Percentiles rank a stretch among this genome's conserved stretches.
phyloP scores from a whole-genome alignment of 2,329 filamentous ascomycete species.

The Dothideomycetes sp. region DNA sequence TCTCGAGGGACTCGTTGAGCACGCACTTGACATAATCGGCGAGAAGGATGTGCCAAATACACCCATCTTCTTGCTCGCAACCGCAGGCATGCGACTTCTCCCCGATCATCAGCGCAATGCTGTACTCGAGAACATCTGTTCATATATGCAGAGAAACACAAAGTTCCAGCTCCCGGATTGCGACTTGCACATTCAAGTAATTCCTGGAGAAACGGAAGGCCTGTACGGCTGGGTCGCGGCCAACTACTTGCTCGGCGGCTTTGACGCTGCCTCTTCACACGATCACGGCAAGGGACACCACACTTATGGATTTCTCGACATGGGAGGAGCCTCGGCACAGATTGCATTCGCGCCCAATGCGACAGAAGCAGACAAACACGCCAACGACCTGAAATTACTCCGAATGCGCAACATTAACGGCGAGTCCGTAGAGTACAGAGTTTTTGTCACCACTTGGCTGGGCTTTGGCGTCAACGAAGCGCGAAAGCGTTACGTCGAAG shows the following conservation, averaged over 20 bases:
- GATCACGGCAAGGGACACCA: conserved; percentile 78
- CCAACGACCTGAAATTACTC: conserved; percentile 76
- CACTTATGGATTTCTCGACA: conserved; percentile 95
- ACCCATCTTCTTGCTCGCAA: conserved; percentile 89
- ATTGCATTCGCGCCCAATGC: conserved; percentile 94
- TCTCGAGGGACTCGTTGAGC: conserved; percentile 65
- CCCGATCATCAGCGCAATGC: conserved; percentile 60
- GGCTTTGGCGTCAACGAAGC: conserved; percentile 97
- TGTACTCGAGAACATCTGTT: conserved; percentile 68
- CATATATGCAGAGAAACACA: conserved; percentile 66
- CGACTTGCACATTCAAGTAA: conserved; percentile 79
- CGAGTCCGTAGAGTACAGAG: conserved; percentile 63
- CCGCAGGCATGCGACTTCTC: conserved; percentile 85
- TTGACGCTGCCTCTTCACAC: conserved; percentile 65
- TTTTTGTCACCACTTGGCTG: conserved; percentile 95
- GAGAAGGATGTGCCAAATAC: conserved; percentile 67
- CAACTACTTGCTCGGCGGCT: conserved; percentile 88
- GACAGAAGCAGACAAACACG: conserved; percentile 82
- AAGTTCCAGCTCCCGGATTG: conserved; percentile 85
- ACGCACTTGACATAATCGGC: conserved; percentile 72
- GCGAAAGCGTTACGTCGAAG: conserved; percentile 69
- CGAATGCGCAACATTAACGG: conserved; percentile 78
- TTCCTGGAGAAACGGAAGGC: conserved; percentile 89
- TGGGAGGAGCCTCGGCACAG: conserved; percentile 95
- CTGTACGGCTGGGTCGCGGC: conserved; percentile 96